Evolutionary conservation across 202 grass and related monocot genomes (phyloP).

Genomic region (Dendrocalamus latiflorus): DNA sequence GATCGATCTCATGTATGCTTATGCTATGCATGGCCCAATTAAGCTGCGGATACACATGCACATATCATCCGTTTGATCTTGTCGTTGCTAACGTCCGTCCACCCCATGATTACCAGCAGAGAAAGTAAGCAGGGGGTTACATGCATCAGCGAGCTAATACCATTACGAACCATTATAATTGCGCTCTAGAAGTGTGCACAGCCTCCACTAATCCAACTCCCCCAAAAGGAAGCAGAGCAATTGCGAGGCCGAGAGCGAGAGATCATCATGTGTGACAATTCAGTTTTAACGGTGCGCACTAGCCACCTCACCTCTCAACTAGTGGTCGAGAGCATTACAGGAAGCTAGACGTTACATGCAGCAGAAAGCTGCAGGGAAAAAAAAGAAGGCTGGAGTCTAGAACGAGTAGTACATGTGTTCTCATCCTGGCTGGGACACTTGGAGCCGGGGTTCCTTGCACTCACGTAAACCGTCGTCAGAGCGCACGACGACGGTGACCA

Average conservation of each 20-base stretch:
- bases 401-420: neutral
- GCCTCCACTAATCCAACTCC: constrained; percentile 25
- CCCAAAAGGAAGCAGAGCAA: neutral
- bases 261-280: constrained; percentile 31
- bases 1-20: neutral
- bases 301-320: neutral
- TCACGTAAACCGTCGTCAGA: neutral
- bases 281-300: constrained; percentile 61
- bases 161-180: constrained; percentile 27
- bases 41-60: neutral
- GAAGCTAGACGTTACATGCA: neutral
- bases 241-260: neutral
- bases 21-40: neutral
- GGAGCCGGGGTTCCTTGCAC: neutral
- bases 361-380: neutral
- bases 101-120: neutral
- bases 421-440: neutral
- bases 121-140: neutral
- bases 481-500: neutral
- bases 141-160: constrained; percentile 13
- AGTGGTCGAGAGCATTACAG: neutral
- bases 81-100: constrained; percentile 32
- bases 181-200: neutral
- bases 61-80: neutral
- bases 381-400: neutral